A percentile compares a stretch with the other conserved stretches of the same genome.
phyloP scores from a whole-genome alignment of 352 stramenopile genomes.

The Phytophthora macrochlamydospora region DNA sequence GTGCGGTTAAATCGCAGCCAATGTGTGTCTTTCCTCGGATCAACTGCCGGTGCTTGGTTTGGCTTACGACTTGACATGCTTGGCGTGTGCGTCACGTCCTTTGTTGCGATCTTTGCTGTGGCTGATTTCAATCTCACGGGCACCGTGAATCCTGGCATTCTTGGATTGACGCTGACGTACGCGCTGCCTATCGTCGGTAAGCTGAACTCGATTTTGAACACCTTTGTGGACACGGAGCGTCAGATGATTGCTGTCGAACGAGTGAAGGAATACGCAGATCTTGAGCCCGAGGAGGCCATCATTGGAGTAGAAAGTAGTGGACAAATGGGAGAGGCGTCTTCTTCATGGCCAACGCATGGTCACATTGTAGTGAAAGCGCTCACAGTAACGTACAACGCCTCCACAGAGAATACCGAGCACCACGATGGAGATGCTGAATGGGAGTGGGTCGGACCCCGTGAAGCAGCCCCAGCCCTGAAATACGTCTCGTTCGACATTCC shows the following conservation, averaged over 20 bases:
- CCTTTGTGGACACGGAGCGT: slow-evolving; percentile 89
- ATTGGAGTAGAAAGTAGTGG: slow-evolving; percentile 8
- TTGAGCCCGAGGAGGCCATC: slow-evolving; percentile 54
- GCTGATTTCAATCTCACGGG: slow-evolving; percentile 62
- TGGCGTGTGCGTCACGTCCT: slow-evolving; percentile 81
- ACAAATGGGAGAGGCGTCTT: slow-evolving; percentile 16
- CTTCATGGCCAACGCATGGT: slow-evolving; percentile 48
- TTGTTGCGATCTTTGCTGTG: slow-evolving; percentile 82
- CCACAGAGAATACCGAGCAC: slow-evolving; percentile 3
- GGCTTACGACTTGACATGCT: slow-evolving; percentile 85
- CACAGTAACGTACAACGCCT: slow-evolving; percentile 40
- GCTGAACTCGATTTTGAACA: slow-evolving; percentile 84
- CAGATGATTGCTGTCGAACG: slow-evolving; percentile 93
- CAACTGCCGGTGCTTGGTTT: slow-evolving; percentile 84
- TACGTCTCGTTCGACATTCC: slow-evolving; percentile 52
- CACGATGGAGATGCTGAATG: slow-evolving; percentile 22
- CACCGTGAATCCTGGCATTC: slow-evolving; percentile 65
- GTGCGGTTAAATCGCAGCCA: slow-evolving; percentile 67
- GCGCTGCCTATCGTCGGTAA: slow-evolving; percentile 88
- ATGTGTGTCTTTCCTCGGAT: slow-evolving; percentile 74
- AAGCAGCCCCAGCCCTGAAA: slow-evolving; percentile 42
- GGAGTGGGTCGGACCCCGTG: slow-evolving; percentile 23
- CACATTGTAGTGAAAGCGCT: slow-evolving; percentile 58
- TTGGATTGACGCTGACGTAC: slow-evolving; percentile 92
- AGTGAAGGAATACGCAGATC: slow-evolving; percentile 79